Evolutionary conservation across 441 rosid species (phyloP).

Genomic region (Populus hybrid): DNA sequence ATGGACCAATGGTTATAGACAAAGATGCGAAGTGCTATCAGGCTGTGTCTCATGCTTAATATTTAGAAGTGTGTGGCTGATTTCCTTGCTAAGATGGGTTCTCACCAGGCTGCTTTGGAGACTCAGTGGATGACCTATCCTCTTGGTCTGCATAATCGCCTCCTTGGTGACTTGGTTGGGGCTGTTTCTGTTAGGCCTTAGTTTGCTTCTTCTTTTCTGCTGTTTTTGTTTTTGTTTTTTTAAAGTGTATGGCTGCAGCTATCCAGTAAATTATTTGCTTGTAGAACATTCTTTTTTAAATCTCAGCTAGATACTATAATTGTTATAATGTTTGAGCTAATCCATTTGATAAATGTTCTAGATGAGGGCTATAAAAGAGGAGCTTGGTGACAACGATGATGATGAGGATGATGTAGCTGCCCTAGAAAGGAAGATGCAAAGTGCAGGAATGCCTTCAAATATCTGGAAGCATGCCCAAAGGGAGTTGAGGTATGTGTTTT

Average conservation of each 20-base stretch:
- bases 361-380: slow-evolving; percentile 99
- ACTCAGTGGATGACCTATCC: background rate
- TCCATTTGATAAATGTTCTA: slow-evolving; percentile 33
- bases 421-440: slow-evolving; percentile 92
- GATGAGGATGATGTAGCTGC: slow-evolving; percentile 98
- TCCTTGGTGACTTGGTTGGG: background rate
- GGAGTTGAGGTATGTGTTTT: slow-evolving; percentile 72
- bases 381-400: slow-evolving; percentile 98
- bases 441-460: slow-evolving; percentile 89
- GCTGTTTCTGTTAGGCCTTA: background rate
- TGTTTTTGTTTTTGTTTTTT: too few relatives aligned
- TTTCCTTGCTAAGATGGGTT: background rate
- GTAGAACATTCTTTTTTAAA: background rate
- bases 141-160: background rate
- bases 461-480: slow-evolving; percentile 98
- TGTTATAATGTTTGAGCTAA: slow-evolving; percentile 13
- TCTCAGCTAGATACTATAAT: background rate
- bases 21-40: background rate
- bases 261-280: background rate
- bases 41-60: background rate
- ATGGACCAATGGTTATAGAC: background rate
- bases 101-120: background rate
- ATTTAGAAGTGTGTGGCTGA: background rate
- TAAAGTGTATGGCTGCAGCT: too few relatives aligned
- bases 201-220: background rate